Evolutionary conservation across 2,329 filamentous ascomycete genomes (phyloP).

Genomic region (Talaromyces sp.): DNA sequence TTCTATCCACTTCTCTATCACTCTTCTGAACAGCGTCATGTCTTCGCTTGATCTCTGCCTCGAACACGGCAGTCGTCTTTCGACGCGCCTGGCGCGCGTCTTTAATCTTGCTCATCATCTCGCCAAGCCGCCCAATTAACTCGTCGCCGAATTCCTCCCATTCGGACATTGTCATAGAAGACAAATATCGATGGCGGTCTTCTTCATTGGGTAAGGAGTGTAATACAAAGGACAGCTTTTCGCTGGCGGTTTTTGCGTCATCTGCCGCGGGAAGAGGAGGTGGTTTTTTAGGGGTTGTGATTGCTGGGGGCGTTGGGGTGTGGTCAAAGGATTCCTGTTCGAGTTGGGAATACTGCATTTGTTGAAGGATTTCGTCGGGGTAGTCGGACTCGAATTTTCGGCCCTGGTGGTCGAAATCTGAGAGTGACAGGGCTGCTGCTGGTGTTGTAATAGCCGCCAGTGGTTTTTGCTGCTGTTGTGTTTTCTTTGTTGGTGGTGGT

Average conservation of each 20-base stretch:
- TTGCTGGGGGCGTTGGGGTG: constrained; percentile 22
- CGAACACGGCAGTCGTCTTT: constrained; percentile 48
- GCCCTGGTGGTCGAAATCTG: constrained; percentile 21
- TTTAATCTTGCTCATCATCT: constrained; percentile 48
- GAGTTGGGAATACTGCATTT: constrained; percentile 45
- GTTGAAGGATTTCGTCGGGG: constrained; percentile 36
- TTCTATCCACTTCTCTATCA: constrained; percentile 43
- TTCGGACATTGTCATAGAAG: constrained; percentile 46
- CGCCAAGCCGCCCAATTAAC: constrained; percentile 52
- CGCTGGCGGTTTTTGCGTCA: constrained; percentile 18
- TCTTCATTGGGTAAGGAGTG: constrained; percentile 21
- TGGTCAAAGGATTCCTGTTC: constrained; percentile 47
- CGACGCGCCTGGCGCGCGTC: constrained; percentile 50
- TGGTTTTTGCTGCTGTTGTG: constrained; percentile 1
- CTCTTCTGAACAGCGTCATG: constrained; percentile 48
- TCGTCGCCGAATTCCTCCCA: constrained; percentile 61
- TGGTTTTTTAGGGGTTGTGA: not conserved
- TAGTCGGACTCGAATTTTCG: constrained; percentile 43
- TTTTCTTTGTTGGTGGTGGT: constrained; percentile 14
- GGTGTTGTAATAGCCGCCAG: constrained; percentile 16
- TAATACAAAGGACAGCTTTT: constrained; percentile 34
- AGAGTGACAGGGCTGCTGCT: constrained; percentile 19
- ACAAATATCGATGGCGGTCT: constrained; percentile 47
- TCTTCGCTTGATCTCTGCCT: constrained; percentile 50
- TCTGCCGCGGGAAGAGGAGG: not conserved